Evolutionary conservation across 441 rosid species (phyloP).

Genomic region (Biscutella auriculata): DNA sequence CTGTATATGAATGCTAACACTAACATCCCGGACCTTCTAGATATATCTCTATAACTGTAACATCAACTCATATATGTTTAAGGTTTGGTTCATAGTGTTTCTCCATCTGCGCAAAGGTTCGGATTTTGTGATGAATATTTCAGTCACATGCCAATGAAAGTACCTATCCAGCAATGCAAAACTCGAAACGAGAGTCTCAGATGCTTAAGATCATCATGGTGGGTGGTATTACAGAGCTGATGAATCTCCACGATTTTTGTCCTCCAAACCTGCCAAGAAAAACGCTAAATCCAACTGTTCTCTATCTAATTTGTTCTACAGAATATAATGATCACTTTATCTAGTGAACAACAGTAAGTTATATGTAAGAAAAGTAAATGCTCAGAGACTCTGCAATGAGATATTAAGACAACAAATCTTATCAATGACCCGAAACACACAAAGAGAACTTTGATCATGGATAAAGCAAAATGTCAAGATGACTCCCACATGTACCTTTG

Average conservation of each 20-base stretch:
- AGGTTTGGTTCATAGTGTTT: neutral
- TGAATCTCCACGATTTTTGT: conserved; percentile 8
- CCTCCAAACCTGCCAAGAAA: neutral
- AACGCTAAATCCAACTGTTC: neutral
- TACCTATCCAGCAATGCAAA: neutral
- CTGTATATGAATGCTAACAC: neutral
- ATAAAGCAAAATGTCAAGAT: neutral
- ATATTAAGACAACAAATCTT: neutral
- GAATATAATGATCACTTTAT: neutral
- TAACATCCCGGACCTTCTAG: neutral
- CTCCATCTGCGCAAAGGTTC: neutral
- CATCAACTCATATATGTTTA: neutral
- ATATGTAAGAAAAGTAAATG: neutral
- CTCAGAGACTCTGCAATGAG: too few relatives aligned
- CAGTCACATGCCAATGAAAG: neutral
- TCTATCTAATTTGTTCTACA: neutral
- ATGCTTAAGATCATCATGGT: neutral
- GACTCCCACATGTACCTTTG: conserved; percentile 48
- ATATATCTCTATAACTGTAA: neutral
- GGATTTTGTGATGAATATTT: neutral
- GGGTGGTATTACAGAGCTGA: neutral
- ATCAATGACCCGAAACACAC: neutral
- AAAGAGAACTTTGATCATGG: neutral
- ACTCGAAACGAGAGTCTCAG: too few relatives aligned
- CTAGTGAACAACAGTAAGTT: neutral